Percentiles rank a stretch among this genome's conserved stretches.
phyloP scores from a whole-genome alignment of 2,329 filamentous ascomycete genomes.

The Colletotrichum musae region DNA sequence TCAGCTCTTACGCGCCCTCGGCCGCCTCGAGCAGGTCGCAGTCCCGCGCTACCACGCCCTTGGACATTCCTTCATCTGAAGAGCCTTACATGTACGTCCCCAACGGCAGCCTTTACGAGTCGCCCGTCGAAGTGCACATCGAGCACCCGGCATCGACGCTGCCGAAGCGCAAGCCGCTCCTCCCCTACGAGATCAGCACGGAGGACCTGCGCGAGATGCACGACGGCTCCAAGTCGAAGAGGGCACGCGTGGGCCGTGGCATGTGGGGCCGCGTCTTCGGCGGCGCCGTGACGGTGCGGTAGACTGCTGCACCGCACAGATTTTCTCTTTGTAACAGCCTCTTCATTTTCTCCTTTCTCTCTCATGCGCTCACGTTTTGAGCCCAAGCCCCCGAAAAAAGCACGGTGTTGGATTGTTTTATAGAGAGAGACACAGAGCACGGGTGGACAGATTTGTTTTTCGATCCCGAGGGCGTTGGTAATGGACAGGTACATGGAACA shows the following conservation, averaged over 20 bases:
- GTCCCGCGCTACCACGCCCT: slow-evolving; percentile 65
- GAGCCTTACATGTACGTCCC: slow-evolving; percentile 59
- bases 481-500: slow-evolving; percentile 38
- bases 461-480: slow-evolving; percentile 38
- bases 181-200: slow-evolving; percentile 69
- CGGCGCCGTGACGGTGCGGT: slow-evolving; percentile 58
- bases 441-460: slow-evolving; percentile 29
- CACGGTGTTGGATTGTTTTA: slow-evolving; percentile 40
- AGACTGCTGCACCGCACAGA: slow-evolving; percentile 14
- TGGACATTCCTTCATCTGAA: slow-evolving; percentile 57
- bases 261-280: slow-evolving; percentile 70
- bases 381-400: slow-evolving; percentile 34
- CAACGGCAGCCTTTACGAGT: slow-evolving; percentile 62
- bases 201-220: slow-evolving; percentile 67
- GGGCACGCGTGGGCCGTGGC: slow-evolving; percentile 62
- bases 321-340: slow-evolving; percentile 26
- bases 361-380: slow-evolving; percentile 12
- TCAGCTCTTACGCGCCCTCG: slow-evolving; percentile 65
- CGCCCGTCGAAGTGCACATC: slow-evolving; percentile 63
- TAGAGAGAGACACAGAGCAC: slow-evolving; percentile 36
- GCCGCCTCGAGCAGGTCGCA: slow-evolving; percentile 60
- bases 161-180: slow-evolving; percentile 47
- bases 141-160: slow-evolving; percentile 55
- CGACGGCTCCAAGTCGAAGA: slow-evolving; percentile 63
- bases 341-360: slow-evolving; percentile 39